Evolutionary conservation across 164 flowering plant genomes (phyloP).

Genomic region (Brasenia schreberi): DNA sequence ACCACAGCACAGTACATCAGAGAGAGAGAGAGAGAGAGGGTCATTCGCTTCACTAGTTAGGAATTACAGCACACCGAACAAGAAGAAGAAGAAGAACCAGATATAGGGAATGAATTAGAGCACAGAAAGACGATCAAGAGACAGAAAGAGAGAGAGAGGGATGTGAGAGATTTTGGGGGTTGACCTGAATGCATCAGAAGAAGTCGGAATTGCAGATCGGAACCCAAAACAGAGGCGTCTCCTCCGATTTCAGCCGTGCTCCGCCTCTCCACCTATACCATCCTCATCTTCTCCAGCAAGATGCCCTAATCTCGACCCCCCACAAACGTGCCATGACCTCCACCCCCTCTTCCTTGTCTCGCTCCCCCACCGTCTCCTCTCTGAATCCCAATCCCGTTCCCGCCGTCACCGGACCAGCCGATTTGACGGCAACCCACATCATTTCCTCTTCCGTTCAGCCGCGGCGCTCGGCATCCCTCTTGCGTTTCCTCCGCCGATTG

Average conservation of each 20-base stretch:
- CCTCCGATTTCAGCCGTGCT: constrained; percentile 33
- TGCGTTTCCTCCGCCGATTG: not conserved
- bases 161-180: not conserved
- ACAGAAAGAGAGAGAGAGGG: not conserved
- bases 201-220: constrained; percentile 32
- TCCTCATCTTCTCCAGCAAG: constrained; percentile 1
- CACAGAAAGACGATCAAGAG: not conserved
- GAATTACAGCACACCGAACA: too few species aligned
- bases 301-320: not conserved
- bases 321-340: constrained; percentile 35
- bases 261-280: constrained; percentile 9
- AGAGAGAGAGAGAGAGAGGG: not conserved
- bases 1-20: too few species aligned
- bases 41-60: too few species aligned
- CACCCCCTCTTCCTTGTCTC: constrained; percentile 20
- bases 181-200: constrained; percentile 42
- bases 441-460: not conserved
- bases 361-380: constrained; percentile 14
- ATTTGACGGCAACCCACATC: not conserved
- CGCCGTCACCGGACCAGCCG: not conserved
- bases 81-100: too few species aligned
- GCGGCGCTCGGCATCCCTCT: not conserved
- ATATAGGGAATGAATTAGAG: not conserved
- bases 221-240: constrained; percentile 21
- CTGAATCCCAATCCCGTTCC: not conserved